Base-by-base conservation (phyloP, 169 alveolate species). In the Miamiensis avidus region DNA sequence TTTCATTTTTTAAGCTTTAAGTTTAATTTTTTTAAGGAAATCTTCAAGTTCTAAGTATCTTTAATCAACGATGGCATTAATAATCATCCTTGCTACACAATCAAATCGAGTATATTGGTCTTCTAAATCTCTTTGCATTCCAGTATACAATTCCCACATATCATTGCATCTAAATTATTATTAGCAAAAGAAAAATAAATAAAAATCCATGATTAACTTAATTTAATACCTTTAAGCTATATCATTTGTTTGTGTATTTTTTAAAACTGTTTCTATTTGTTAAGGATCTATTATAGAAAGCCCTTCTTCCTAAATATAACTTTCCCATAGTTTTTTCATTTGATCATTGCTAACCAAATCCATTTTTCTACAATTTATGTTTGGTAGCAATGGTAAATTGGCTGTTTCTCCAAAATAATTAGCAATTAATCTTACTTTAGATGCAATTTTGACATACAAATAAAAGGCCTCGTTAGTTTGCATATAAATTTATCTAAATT, bases 401-500 rank as follows among this genome's bases (percentile, higher is more conserved):
- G 4, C 20, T 11, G 4, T 49, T 11, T 20, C 20, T 11, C 69
- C 69, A 49, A 11, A 49, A 49, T 11, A 49, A 49, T 49, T 49
- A 49, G 20, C 20, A 11, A 11, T 49, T 4, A 4, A 11, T 49
- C 69, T 49, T 49, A 49, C 20, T 49, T 49, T 49, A 49, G 69
- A 49, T 49, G 69, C 69, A 49, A 4, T 11, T 49, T 49, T 49
- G 20, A 49, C 20, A 49, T 49, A 49, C 4, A 49, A 11, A 49
- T 4, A 49, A 49, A 11, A 20, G 29, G 77, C 65, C 29, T 79
- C 84, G n/a, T 34, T 34, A 0, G 84, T 49, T 49, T 72, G 34
- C 84, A 79, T 79, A 32, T 49, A 79, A 25, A 72, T 34, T 29
- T 79, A 49, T 79, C 65, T 79, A 79, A 79, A 79, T 64, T 72